Evolutionary conservation across 2,329 filamentous ascomycete species (phyloP), one percentile per base, ranked within the genome.

Genomic region (Fonsecaea pedrosoi): DNA sequence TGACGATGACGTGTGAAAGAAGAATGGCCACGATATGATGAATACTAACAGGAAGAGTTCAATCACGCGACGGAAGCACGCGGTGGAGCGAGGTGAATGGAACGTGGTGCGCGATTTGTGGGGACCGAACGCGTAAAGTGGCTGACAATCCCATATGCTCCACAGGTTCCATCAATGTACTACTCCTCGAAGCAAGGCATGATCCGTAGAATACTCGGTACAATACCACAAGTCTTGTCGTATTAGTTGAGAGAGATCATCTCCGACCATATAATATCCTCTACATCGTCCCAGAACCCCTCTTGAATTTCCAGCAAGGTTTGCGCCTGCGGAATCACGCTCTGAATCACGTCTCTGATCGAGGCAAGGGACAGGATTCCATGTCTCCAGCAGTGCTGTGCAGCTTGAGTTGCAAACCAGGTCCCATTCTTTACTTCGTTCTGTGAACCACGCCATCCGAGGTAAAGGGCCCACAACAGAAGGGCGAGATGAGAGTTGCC

Each of bases 381-480:
- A 13, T 68, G 61, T 8, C 61, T 59, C 66, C 62, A 68, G 54
- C 66, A 68, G 15, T 65, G n/a, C 50, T 54, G 40, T 5, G 66
- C 66, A 21, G 62, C 37, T 53, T 55, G 37, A 21, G 37, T 32
- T 7, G 54, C 50, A 48, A 66, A 68, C 63, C 62, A 68, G 18
- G 18, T 25, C 18, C 54, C 61, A 25, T 50, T 32, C n/a, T 60
- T 21, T 6, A 30, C 21, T 4, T 62, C n/a, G 18, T 37, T 56
- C 18, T 50, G 40, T n/a, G 62, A 65, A 2, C 59, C 61, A 12
- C 54, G 61, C 58, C 65, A 64, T 13, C 67, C 67, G 6, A 69
- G n/a, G 40, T 60, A 58, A n/a, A 69, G 38, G 8, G 66, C 50
- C 67, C 67, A 69, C 30, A 67, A 50, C 35, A 69, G 21, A 18